These are phyloP conservation scores for Jackrogersella multiformis DNA, from an alignment of 495 filamentous ascomycete genomes.

Conservation along the genomic window DNA sequence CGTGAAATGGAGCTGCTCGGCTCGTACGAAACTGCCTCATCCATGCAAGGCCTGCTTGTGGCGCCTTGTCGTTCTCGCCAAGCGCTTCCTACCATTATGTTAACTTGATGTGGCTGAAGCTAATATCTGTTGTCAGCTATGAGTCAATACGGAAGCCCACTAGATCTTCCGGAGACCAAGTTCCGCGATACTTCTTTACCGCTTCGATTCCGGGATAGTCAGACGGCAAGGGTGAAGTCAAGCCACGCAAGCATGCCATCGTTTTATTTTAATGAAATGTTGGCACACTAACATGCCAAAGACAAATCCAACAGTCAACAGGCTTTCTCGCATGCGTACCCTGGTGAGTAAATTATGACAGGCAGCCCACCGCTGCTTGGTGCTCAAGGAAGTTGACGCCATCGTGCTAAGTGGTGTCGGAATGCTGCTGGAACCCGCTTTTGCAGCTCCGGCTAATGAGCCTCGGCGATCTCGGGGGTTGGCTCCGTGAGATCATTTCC, in stretches of 20 bases:
- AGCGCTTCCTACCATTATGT: neutral
- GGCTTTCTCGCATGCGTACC: slow-evolving; percentile 12
- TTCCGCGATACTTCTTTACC: slow-evolving; percentile 14
- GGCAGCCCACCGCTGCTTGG: neutral
- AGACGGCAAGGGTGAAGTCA: slow-evolving; percentile 1
- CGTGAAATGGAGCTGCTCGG: neutral
- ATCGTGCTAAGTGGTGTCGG: slow-evolving; percentile 34
- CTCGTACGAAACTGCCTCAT: neutral
- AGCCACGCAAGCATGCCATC: slow-evolving; percentile 10
- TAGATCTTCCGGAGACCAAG: slow-evolving; percentile 15
- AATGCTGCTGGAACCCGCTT: slow-evolving; percentile 34
- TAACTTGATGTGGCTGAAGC: slow-evolving; percentile 9
- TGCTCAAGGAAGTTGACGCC: slow-evolving; percentile 34
- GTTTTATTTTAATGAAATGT: slow-evolving; percentile 32
- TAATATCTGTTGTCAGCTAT: slow-evolving; percentile 15
- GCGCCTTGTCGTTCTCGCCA: neutral
- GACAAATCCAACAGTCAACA: slow-evolving; percentile 5
- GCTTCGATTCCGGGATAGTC: neutral
- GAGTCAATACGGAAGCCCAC: slow-evolving; percentile 3
- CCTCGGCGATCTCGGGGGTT: slow-evolving; percentile 25
- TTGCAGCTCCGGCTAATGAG: slow-evolving; percentile 39
- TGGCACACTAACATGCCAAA: slow-evolving; percentile 1
- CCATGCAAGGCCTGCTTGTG: neutral
- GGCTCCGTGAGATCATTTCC: slow-evolving; percentile 24
- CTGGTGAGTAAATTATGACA: slow-evolving; percentile 12